Evolutionary conservation across 768 basidiomycete species (phyloP), one percentile per base, ranked within the genome.

Genomic region (Imleria badia): DNA sequence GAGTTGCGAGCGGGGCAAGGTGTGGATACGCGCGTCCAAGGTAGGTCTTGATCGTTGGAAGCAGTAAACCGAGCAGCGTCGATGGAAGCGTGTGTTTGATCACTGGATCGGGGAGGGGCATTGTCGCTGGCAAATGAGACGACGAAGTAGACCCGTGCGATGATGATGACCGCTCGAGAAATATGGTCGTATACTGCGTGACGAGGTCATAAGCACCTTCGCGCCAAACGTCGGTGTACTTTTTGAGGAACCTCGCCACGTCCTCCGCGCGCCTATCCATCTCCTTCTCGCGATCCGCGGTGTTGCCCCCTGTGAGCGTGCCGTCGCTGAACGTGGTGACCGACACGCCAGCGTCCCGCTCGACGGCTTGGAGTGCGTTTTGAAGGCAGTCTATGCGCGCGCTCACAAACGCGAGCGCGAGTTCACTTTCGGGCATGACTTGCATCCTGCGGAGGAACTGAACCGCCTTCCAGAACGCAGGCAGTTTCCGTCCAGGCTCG

Each of bases 151-250:
- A 54, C 36, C 51, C 52, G 35, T 67, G 60, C 42, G 78, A 63
- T 10, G 75, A 73, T 22, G 75, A 73, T 22, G 77, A 73, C 48
- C 81, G 83, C 57, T 92, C 89, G 34, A 94, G 82, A 71, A 98
- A 96, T 58, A 97, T 94, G 36, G 92, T 85, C 3, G 87, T 81
- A 63, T 85, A 97, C 66, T 96, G 94, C 15, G 89, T 89, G 61
- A 96, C 80, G 69, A 95, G 83, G 70, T 98, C 94, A 73, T 95
- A 90, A 20, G 93, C 89, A 43, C 90, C 87, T 73, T 98, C 95
- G 48, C 94, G 78, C 87, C 95, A 97, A 12, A 85, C 72, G 65
- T 96, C 95, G 59, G 96, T 84, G 70, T 93, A 94, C 66, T 84
- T 87, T 64, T 91, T 87, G 58, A 96, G 76, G 72, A 86, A 94